Evolutionary conservation across 345 rosid genomes (phyloP).

Genomic region (Clausena lansium): DNA sequence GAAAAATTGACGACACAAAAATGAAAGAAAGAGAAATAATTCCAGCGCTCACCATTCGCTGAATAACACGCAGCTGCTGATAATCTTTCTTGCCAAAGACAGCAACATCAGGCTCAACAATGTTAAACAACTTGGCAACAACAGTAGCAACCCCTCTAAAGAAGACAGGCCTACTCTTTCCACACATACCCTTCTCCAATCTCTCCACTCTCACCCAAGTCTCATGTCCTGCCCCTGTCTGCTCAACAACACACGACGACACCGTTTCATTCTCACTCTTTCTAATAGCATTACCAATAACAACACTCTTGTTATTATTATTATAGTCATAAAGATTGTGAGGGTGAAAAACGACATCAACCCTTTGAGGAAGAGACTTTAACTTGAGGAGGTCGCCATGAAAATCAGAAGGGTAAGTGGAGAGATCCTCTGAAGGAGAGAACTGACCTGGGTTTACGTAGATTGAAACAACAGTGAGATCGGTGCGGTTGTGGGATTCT

Average conservation of each 20-base stretch:
- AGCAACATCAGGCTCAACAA: slow-evolving; percentile 88
- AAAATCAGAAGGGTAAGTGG: slow-evolving; percentile 90
- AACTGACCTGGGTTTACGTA: slow-evolving; percentile 98
- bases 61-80: slow-evolving; percentile 75
- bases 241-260: slow-evolving; percentile 67
- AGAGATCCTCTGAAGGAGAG: slow-evolving; percentile 82
- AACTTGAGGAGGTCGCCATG: slow-evolving; percentile 69
- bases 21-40: neutral
- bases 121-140: slow-evolving; percentile 77
- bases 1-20: neutral
- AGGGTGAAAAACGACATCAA: slow-evolving; percentile 71
- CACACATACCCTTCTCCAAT: slow-evolving; percentile 85
- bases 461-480: slow-evolving; percentile 70
- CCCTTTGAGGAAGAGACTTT: slow-evolving; percentile 50
- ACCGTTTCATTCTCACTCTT: slow-evolving; percentile 1
- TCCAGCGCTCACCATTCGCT: slow-evolving; percentile 51
- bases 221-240: slow-evolving; percentile 61
- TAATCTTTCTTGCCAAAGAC: slow-evolving; percentile 86
- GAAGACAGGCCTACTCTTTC: slow-evolving; percentile 84
- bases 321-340: slow-evolving; percentile 65
- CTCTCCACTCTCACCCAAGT: slow-evolving; percentile 93
- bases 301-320: neutral
- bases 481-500: slow-evolving; percentile 47
- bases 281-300: too few relatives aligned
- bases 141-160: slow-evolving; percentile 87